These are phyloP conservation scores for Copromyces sp. DNA, from an alignment of 495 filamentous ascomycete species.

Conservation along the genomic window DNA sequence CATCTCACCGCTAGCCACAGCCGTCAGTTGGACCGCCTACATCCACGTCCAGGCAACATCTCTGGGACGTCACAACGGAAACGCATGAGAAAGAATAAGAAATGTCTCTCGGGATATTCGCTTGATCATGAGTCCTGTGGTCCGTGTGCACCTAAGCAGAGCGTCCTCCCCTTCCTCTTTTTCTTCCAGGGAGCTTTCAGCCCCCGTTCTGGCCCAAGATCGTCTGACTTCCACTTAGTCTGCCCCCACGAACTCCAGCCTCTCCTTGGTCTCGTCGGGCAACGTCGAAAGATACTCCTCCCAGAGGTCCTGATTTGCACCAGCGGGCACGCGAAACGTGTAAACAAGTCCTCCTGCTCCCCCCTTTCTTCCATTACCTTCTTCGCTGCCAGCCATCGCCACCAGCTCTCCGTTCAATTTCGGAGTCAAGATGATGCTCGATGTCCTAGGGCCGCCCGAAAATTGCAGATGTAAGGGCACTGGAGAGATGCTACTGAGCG, in stretches of 20 bases:
- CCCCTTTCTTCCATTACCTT: background rate
- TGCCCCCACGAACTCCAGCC: background rate
- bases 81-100: background rate
- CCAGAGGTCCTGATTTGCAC: background rate
- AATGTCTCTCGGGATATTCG: background rate
- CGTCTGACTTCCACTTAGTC: background rate
- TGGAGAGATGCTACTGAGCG: background rate
- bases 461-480: conserved; percentile 38
- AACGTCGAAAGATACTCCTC: background rate
- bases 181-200: background rate
- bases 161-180: background rate
- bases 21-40: background rate
- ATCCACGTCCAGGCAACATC: background rate
- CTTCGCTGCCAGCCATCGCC: background rate
- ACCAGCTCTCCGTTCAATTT: background rate
- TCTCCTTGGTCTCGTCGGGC: background rate
- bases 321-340: background rate
- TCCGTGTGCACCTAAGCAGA: background rate
- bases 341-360: background rate
- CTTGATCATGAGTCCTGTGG: background rate
- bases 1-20: background rate
- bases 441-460: conserved; percentile 32
- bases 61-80: background rate
- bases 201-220: background rate
- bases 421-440: conserved; percentile 36